Base-by-base conservation (phyloP, 306 rosid species). In the Leucaena leucocephala region DNA sequence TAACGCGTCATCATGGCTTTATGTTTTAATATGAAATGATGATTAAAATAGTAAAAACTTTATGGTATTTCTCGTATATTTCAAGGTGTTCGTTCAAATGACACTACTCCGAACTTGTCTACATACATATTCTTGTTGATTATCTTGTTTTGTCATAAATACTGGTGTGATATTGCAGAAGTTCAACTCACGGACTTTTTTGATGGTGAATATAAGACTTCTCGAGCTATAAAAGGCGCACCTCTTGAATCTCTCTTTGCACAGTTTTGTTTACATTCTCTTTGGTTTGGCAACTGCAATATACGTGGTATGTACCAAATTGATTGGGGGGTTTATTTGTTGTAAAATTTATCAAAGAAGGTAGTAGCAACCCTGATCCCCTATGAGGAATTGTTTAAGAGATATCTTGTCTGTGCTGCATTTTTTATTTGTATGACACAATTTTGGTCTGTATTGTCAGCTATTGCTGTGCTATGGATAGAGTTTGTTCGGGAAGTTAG, bases 401-500 rank as follows among this genome's bases (percentile, higher is more conserved):
- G 17, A 14, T 67, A 74, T 38, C 42, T 62, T 57, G 27, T 70
- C 44, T 68, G n/a, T 48, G 65, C 78, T 57, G 79, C 72, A 40
- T 83, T 71, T 54, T 78, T 81, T 84, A 67, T 74, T 58, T 80
- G 70, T 69, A 45, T 82, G 74, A 75, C 82, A 40, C 38, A 63
- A 71, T 68, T 77, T 69, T 83, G 46, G 74, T 80, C 59, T 82
- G 48, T 83, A 71, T 42, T 50, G 59, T 82, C 90, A 95, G 98
- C 98, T 82, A 91, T 92, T 84, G 87, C 97, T 68, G 84, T 85
- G 82, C 84, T 95, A 58, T 95, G 98, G 98, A 78, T 91, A 82
- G 97, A 95, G 88, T 95, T 92, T 93, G 96, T 91, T 86, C 88
- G 94, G 73, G 98, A 95, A 86, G 97, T 91, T 81, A 85, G 97